Base-by-base conservation (phyloP, 208 protist genomes). In the Polymyxa betae region DNA sequence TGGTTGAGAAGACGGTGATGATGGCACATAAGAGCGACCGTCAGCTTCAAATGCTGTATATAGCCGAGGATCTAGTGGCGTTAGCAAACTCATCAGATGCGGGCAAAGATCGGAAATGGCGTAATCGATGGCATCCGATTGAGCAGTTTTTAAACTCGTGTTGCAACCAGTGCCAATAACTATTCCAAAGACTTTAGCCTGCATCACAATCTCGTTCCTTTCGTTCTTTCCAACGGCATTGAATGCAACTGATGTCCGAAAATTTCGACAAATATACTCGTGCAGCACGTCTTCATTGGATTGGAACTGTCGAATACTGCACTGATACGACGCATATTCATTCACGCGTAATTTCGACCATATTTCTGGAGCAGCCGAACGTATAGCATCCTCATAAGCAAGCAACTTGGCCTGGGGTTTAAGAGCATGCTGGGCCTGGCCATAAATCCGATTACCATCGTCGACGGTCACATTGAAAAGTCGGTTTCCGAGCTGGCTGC, bases 81-180 rank as follows among this genome's bases (percentile, higher is more conserved):
- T n/a, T n/a, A n/a, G n/a, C n/a, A n/a, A n/a, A n/a, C n/a, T n/a
- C n/a, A n/a, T n/a, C n/a, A n/a, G n/a, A n/a, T n/a, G n/a, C 40
- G 72, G 72, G 72, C 72, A 43, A n/a, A 35, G 72, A 82, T 82
- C n/a, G n/a, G 5, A 5, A 43, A 82, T 35, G n/a, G 72, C 72
- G n/a, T 5, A 38, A 16, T 35, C 16, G 5, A 82, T 82, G 5
- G 72, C 72, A 20, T 38, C 5, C 5, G 16, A 5, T n/a, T 43
- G 5, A n/a, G 72, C 72, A 5, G 35, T 35, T 45, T 82, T 5
- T 35, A 35, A n/a, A 43, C n/a, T 5, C 12, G 72, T 43, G n/a
- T n/a, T 82, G n/a, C 16, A 5, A 40, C 72, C 72, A 5, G 72
- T 20, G 16, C 72, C 72, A 43, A 40, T 38, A 35, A n/a, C 12